phyloP scores from a whole-genome alignment of 768 basidiomycete species.

The Macrolepiota dolichaula region DNA sequence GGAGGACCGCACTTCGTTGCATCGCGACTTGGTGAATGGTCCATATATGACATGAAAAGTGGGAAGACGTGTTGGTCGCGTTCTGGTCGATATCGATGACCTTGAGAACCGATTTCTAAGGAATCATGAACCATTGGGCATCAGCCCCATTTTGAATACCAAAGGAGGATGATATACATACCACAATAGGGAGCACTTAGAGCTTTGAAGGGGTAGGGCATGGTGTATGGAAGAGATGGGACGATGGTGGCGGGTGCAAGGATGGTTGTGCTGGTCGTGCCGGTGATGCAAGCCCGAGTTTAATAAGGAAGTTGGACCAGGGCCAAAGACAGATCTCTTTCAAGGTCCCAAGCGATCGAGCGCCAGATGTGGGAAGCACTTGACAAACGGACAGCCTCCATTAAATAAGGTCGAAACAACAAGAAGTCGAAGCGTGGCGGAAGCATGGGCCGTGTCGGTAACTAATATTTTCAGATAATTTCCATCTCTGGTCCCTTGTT shows the following conservation, averaged over 20 bases:
- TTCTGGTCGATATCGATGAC: background rate
- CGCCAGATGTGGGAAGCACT: constrained; percentile 27
- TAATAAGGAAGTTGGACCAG: constrained; percentile 29
- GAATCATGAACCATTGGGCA: background rate
- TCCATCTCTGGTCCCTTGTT: constrained; percentile 2
- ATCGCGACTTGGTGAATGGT: background rate
- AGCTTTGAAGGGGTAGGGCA: background rate
- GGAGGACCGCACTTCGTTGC: background rate
- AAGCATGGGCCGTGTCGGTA: constrained; percentile 21
- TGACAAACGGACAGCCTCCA: constrained; percentile 32
- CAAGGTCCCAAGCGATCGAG: constrained; percentile 26
- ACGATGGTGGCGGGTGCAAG: background rate
- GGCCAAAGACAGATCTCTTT: constrained; percentile 25
- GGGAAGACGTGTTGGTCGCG: background rate
- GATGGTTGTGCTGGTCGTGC: constrained; percentile 9
- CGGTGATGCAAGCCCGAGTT: constrained; percentile 16
- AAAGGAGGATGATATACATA: background rate
- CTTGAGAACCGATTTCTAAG: background rate
- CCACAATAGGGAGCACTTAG: background rate
- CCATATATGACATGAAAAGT: background rate
- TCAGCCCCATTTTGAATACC: background rate
- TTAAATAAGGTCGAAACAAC: constrained; percentile 24
- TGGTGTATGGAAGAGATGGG: background rate
- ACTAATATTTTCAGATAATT: background rate
- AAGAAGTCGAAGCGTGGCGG: constrained; percentile 23